These are phyloP conservation scores for Aurantiochytrium sp. DNA, from an alignment of 108 stramenopile species.

Conservation along the genomic window DNA sequence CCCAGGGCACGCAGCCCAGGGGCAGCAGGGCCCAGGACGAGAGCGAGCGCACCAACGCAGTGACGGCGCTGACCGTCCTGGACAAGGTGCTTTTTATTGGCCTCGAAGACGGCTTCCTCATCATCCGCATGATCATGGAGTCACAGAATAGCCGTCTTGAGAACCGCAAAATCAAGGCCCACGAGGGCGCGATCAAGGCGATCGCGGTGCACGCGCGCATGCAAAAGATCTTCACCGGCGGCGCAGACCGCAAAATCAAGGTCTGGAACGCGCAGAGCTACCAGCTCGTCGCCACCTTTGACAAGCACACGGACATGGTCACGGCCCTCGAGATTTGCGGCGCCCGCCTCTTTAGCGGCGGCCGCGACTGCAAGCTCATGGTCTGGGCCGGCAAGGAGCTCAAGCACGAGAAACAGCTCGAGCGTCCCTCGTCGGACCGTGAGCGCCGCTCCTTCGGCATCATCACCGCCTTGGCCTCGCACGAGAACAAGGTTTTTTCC, in stretches of 20 bases:
- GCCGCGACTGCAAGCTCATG: constrained; percentile 7
- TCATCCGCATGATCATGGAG: not conserved
- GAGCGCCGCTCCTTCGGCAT: not conserved
- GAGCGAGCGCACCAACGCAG: not conserved
- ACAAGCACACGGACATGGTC: constrained; percentile 12
- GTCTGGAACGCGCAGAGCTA: not conserved
- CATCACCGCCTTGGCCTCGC: not conserved
- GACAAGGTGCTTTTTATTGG: not conserved
- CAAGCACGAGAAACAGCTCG: constrained; percentile 9
- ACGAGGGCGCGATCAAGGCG: not conserved
- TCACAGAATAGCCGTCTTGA: not conserved
- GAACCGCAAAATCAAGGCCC: not conserved
- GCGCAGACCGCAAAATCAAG: constrained; percentile 12
- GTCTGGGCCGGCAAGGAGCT: not conserved
- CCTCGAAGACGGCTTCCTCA: constrained; percentile 13
- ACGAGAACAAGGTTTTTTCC: not conserved
- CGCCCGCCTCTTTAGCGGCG: not conserved
- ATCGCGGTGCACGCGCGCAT: not conserved
- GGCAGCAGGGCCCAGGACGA: not conserved
- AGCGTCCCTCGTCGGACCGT: not conserved
- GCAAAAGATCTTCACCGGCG: constrained; percentile 9
- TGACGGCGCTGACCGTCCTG: not conserved
- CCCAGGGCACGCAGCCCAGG: not conserved
- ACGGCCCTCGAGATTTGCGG: not conserved
- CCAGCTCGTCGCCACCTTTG: not conserved